Base-by-base conservation (phyloP, 1,139 yeast genomes). In the Entelexis paramagnoliae region DNA sequence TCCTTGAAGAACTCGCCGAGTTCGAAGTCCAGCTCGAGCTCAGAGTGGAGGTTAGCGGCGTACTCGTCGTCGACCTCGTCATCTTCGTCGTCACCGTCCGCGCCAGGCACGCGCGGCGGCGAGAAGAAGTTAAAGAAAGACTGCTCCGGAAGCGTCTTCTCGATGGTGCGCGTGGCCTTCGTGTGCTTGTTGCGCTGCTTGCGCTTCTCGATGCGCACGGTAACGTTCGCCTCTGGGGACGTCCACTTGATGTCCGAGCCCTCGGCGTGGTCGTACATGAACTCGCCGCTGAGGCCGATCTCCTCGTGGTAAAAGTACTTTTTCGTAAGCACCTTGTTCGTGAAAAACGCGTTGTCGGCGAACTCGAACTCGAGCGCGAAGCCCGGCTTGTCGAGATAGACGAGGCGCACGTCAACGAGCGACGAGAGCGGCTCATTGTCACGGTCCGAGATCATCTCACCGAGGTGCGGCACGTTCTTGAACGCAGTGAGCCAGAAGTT, bases 161-260 rank as follows among this genome's bases (percentile, higher is more conserved):
- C 97, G 63, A 91, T 83, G 46, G 96, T 88, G 70, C 99, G 82
- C 30, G 96, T 91, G 67, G 93, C 96, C 70, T 88, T 88, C 56
- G 99, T 91, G 68, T 84, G 88, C 74, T 91, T 93, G 71, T 93
- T 93, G 72, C 98, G 83, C 73, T 91, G 99, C 72, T 91, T 91
- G 72, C 96, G 83, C 76, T 88, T 84, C 74, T 91, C 97, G 55
- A 91, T 81, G 59, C 75, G 73, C 56, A 89, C 80, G 34, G 98
- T 91, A 52, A 86, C 88, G 66, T 91, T 89, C 59, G 75, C 72
- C 61, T 83, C 95, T 63, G 83, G 80, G 52, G 81, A 77, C 59
- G 72, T 74, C 99, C 99, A 91, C 62, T 83, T 73, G 67, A 93
- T 85, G 53, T 78, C 81, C 62, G 80, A 77, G 50, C 98, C 98